Conservation (phyloP, 2,329 filamentous ascomycete species). For the Penicillium griseofulvum region DNA sequence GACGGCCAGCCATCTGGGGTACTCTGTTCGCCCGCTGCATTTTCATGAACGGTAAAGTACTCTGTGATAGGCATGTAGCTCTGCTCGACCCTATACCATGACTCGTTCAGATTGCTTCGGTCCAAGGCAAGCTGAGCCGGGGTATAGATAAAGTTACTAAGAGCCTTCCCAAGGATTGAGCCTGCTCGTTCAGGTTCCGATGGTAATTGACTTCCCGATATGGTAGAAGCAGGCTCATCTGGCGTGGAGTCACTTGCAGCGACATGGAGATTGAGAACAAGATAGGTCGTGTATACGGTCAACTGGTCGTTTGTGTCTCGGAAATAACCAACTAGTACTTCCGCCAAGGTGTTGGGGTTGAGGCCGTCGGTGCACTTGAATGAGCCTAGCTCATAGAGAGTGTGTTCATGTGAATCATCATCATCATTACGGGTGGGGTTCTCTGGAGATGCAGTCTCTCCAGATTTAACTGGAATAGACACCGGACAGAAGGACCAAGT, state of each 20-base stretch:
- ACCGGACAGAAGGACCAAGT: conserved; percentile 63
- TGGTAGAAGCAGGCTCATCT: conserved; percentile 40
- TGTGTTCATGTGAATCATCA: conserved; percentile 24
- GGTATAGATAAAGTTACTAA: conserved; percentile 55
- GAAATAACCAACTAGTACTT: conserved; percentile 55
- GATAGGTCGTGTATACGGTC: conserved; percentile 52
- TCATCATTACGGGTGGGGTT: conserved; percentile 16
- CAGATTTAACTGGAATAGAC: conserved; percentile 42
- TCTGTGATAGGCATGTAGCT: conserved; percentile 48
- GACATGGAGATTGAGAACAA: conserved; percentile 61
- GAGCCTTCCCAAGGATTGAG: conserved; percentile 46
- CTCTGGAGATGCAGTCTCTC: conserved; percentile 21
- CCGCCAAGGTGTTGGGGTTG: conserved; percentile 51
- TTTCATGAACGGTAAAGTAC: conserved; percentile 51
- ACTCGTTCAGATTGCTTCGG: conserved; percentile 55
- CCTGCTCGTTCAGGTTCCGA: conserved; percentile 45
- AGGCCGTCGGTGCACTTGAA: conserved; percentile 56
- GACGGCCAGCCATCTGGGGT: conserved; percentile 64
- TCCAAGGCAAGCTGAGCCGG: conserved; percentile 51
- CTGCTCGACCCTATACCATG: conserved; percentile 53
- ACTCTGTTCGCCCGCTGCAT: conserved; percentile 37
- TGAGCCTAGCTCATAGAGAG: conserved; percentile 50
- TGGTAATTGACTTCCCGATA: conserved; percentile 48
- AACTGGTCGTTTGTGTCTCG: conserved; percentile 53
- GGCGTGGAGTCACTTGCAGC: conserved; percentile 48